phyloP scores from a whole-genome alignment of 164 flowering plant genomes.

The Brasenia schreberi region DNA sequence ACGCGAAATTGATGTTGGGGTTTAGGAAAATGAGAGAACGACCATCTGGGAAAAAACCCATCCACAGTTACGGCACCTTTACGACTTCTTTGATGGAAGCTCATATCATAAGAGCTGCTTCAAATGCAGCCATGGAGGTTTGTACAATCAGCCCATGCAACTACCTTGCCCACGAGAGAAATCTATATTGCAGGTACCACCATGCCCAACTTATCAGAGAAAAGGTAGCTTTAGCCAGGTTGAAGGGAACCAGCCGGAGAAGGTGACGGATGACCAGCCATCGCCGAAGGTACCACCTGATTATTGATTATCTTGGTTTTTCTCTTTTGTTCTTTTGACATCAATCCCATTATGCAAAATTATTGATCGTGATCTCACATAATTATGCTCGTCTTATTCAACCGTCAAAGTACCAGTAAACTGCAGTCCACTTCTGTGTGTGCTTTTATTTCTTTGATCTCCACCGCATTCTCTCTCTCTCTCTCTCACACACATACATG shows the following conservation, averaged over 20 bases:
- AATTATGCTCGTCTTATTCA: not conserved
- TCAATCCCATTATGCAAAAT: not conserved
- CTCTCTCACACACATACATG: no score
- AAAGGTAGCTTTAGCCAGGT: slow-evolving; percentile 88
- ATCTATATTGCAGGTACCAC: slow-evolving; percentile 82
- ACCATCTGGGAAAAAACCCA: slow-evolving; percentile 39
- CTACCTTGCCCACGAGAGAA: no score
- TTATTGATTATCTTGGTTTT: not conserved
- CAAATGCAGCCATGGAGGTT: slow-evolving; percentile 89
- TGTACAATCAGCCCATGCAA: no score
- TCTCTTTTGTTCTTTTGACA: not conserved
- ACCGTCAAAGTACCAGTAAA: no score
- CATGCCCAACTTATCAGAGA: slow-evolving; percentile 81
- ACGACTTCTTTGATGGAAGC: slow-evolving; percentile 43
- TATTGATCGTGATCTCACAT: not conserved
- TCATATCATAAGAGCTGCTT: slow-evolving; percentile 34
- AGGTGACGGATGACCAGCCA: slow-evolving; percentile 4
- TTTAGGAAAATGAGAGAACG: slow-evolving; percentile 36
- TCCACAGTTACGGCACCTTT: slow-evolving; percentile 39
- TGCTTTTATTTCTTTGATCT: not conserved
- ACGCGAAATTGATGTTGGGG: slow-evolving; percentile 4
- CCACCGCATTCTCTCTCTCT: no score
- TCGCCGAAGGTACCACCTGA: not conserved
- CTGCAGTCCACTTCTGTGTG: not conserved
- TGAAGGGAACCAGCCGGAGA: slow-evolving; percentile 31